These are phyloP conservation scores for Pelargonium fulgidum DNA, from an alignment of 441 rosid species.

Conservation along the genomic window DNA sequence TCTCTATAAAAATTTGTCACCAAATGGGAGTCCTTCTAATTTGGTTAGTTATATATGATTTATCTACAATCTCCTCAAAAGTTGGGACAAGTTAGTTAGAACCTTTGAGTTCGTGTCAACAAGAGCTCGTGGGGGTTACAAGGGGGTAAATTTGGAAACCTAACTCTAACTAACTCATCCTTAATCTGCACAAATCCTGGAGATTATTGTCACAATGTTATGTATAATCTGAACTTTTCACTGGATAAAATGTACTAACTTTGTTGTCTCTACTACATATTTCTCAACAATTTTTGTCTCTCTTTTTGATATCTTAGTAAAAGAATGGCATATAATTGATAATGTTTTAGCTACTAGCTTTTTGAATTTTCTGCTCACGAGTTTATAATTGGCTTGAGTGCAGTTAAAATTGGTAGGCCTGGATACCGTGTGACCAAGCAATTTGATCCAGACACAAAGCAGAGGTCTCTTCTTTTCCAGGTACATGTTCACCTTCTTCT, in stretches of 20 bases:
- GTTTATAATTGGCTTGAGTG: constrained; percentile 19
- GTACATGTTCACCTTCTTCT: constrained; percentile 22
- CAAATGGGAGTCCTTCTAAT: too few relatives aligned
- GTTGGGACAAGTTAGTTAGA: too few relatives aligned
- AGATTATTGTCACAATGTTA: background rate
- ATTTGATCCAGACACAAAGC: constrained; percentile 80
- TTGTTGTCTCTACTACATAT: background rate
- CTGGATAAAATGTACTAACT: background rate
- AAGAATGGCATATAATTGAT: too few relatives aligned
- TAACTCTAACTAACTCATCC: too few relatives aligned
- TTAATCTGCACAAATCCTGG: background rate
- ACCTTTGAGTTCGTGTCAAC: too few relatives aligned
- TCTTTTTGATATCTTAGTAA: background rate
- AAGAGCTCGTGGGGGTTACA: too few relatives aligned
- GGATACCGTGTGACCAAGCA: constrained; percentile 90
- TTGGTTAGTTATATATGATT: too few relatives aligned
- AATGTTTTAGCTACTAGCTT: background rate
- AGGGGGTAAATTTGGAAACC: too few relatives aligned
- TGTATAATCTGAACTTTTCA: background rate
- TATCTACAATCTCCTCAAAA: too few relatives aligned
- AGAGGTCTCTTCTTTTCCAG: constrained; percentile 89
- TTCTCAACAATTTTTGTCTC: background rate
- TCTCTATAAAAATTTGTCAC: too few relatives aligned
- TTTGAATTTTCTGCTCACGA: constrained; percentile 1
- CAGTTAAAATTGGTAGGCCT: constrained; percentile 93